Evolutionary conservation across 31 red algal species (phyloP).

Genomic region (Asparagopsis taxiformis): DNA sequence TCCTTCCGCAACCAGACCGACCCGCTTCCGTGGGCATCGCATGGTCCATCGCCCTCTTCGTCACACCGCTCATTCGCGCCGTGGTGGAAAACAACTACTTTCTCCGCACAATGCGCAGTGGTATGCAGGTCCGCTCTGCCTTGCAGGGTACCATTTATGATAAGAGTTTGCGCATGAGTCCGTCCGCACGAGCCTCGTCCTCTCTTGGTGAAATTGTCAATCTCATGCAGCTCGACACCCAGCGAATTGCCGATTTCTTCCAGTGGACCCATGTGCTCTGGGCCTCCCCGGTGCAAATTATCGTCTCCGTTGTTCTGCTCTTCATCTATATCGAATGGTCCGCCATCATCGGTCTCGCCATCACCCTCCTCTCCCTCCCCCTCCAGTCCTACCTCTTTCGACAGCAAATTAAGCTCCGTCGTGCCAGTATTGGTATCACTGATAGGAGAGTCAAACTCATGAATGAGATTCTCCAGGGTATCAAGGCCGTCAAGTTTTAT

Average conservation of each 20-base stretch:
- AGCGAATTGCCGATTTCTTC: slow-evolving; percentile 82
- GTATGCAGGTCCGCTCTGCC: slow-evolving; percentile 80
- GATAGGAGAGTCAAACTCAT: slow-evolving; percentile 93
- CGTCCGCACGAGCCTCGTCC: slow-evolving; percentile 65
- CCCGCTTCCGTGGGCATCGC: slow-evolving; percentile 26
- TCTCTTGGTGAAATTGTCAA: slow-evolving; percentile 97
- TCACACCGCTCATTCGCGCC: slow-evolving; percentile 67
- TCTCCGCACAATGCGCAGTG: slow-evolving; percentile 63
- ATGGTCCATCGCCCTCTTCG: slow-evolving; percentile 64
- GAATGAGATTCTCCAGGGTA: slow-evolving; percentile 98
- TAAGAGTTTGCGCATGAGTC: slow-evolving; percentile 83
- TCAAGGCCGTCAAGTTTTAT: slow-evolving; percentile 98
- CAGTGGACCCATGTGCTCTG: slow-evolving; percentile 82
- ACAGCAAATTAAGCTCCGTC: slow-evolving; percentile 53
- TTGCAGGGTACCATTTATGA: slow-evolving; percentile 80
- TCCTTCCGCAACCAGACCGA: slow-evolving; percentile 15
- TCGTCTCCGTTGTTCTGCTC: slow-evolving; percentile 78
- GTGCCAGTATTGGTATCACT: slow-evolving; percentile 62
- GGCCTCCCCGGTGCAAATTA: slow-evolving; percentile 88
- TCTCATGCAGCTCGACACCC: slow-evolving; percentile 90
- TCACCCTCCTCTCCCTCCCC: slow-evolving; percentile 79
- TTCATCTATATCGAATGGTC: slow-evolving; percentile 77
- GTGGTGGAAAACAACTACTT: slow-evolving; percentile 91
- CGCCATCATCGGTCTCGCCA: slow-evolving; percentile 77
- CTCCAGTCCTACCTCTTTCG: slow-evolving; percentile 71